These are phyloP conservation scores for Cucurbita maxima DNA, from an alignment of 306 rosid genomes.

Conservation along the genomic window DNA sequence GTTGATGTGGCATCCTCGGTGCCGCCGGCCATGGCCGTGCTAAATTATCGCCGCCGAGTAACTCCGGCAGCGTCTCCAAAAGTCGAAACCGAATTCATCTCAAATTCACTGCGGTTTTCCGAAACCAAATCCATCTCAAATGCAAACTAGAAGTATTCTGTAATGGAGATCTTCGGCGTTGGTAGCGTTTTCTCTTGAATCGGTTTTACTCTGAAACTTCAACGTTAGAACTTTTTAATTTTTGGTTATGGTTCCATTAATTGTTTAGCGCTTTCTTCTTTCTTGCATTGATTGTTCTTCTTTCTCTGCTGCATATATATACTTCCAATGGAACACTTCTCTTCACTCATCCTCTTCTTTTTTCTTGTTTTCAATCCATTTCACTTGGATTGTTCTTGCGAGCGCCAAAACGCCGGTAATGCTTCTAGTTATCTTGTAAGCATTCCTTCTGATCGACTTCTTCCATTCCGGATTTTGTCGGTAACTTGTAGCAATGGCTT, in stretches of 20 bases:
- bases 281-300: neutral
- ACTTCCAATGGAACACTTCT: neutral
- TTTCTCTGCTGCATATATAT: neutral
- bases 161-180: neutral
- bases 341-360: neutral
- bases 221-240: neutral
- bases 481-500: constrained; percentile 25
- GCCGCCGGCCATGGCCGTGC: neutral
- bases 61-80: neutral
- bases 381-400: neutral
- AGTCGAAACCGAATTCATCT: neutral
- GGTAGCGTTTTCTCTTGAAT: neutral
- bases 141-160: neutral
- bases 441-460: neutral
- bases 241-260: neutral
- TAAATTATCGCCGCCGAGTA: neutral
- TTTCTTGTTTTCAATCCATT: neutral
- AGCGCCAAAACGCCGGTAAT: neutral
- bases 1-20: neutral
- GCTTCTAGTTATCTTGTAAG: neutral
- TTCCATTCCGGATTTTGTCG: neutral
- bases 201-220: neutral
- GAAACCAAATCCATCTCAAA: neutral
- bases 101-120: neutral
- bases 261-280: neutral